These are phyloP conservation scores for Purpureocillium takamizusanense DNA, from an alignment of 2,329 filamentous ascomycete species.

Conservation along the genomic window DNA sequence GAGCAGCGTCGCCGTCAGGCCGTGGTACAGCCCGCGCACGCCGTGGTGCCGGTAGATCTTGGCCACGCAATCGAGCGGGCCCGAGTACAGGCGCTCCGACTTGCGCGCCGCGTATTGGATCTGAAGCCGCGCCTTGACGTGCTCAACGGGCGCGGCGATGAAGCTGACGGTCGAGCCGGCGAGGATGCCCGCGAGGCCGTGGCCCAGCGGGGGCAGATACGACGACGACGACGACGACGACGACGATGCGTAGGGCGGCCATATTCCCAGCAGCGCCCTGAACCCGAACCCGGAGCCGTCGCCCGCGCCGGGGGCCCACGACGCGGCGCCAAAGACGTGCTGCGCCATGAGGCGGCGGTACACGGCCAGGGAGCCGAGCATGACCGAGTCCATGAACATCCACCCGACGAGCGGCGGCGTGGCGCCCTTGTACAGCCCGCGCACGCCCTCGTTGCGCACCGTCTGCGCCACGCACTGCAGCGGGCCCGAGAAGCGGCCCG, in stretches of 20 bases:
- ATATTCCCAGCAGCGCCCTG: background rate
- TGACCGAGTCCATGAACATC: slow-evolving; percentile 94
- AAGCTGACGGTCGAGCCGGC: slow-evolving; percentile 87
- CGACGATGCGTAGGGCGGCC: background rate
- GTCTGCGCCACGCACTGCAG: slow-evolving; percentile 81
- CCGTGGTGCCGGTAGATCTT: slow-evolving; percentile 69
- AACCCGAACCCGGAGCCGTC: slow-evolving; percentile 9
- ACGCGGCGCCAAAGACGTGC: slow-evolving; percentile 57
- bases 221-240: slow-evolving; percentile 4
- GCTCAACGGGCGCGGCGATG: slow-evolving; percentile 87
- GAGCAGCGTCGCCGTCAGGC: slow-evolving; percentile 72
- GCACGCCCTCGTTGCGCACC: slow-evolving; percentile 72
- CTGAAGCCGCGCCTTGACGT: slow-evolving; percentile 88
- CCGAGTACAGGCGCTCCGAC: slow-evolving; percentile 68
- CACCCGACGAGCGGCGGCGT: slow-evolving; percentile 88
- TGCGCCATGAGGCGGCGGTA: slow-evolving; percentile 80
- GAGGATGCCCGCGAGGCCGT: slow-evolving; percentile 79
- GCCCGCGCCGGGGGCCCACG: slow-evolving; percentile 17
- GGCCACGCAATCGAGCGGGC: slow-evolving; percentile 72
- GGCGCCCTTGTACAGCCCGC: slow-evolving; percentile 88
- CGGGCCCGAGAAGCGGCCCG: slow-evolving; percentile 73
- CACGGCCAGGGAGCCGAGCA: slow-evolving; percentile 85
- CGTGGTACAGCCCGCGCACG: slow-evolving; percentile 73
- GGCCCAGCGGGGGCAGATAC: slow-evolving; percentile 65
- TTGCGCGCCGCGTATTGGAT: slow-evolving; percentile 84